These are phyloP conservation scores for Ogataea minuta DNA, from an alignment of 805 yeast species.

Conservation along the genomic window DNA sequence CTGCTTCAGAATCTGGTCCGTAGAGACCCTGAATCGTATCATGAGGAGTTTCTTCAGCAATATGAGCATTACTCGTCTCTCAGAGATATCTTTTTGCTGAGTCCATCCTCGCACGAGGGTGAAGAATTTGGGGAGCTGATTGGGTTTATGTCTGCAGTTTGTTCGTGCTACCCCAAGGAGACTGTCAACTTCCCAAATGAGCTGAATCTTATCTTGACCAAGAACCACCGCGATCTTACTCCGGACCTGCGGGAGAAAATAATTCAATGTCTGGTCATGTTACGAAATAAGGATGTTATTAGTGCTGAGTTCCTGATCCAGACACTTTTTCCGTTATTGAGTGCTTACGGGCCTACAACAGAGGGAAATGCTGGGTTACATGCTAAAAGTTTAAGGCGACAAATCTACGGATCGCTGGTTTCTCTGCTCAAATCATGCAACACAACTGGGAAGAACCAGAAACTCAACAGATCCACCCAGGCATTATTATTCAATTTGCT, in stretches of 20 bases:
- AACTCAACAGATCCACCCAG: conserved; percentile 85
- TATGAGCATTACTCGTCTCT: conserved; percentile 89
- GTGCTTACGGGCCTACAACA: conserved; percentile 57
- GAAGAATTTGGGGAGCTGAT: conserved; percentile 78
- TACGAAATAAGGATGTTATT: conserved; percentile 80
- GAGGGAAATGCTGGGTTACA: conserved; percentile 52
- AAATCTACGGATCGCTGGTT: conserved; percentile 76
- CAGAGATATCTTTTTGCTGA: conserved; percentile 78
- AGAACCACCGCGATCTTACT: conserved; percentile 76
- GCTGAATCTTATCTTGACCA: conserved; percentile 60
- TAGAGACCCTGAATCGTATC: conserved; percentile 91
- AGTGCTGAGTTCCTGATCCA: conserved; percentile 79
- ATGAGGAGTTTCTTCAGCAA: conserved; percentile 91
- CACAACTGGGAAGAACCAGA: conserved; percentile 86
- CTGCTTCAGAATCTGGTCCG: conserved; percentile 88
- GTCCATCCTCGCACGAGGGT: conserved; percentile 59
- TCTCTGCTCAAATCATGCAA: conserved; percentile 79
- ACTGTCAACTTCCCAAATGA: conserved; percentile 84
- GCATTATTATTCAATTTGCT: conserved; percentile 85
- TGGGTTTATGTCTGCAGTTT: conserved; percentile 90
- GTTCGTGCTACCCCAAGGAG: conserved; percentile 84
- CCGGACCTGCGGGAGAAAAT: conserved; percentile 91
- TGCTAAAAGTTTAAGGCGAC: conserved; percentile 79
- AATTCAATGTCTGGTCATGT: conserved; percentile 83
- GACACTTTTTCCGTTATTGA: conserved; percentile 81